Percentiles rank a stretch among this genome's conserved stretches.
Conservation (phyloP, 1,284 basidiomycete genomes). For the Naganishia liquefaciens region DNA sequence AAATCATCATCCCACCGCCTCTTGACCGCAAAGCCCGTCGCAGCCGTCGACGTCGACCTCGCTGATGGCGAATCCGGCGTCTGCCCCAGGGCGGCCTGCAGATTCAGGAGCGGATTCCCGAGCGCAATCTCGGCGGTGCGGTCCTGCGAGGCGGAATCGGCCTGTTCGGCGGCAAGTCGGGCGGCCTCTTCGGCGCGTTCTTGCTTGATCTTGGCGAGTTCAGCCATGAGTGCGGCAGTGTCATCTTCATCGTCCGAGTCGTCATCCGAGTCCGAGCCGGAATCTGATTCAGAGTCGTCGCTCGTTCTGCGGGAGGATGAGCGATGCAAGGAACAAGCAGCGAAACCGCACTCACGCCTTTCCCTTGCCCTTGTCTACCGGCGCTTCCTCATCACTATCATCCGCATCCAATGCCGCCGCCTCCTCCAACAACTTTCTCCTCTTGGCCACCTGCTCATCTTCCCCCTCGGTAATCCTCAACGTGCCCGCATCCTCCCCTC, state of each 20-base stretch:
- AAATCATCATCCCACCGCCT: slow-evolving; percentile 93
- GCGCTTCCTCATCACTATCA: slow-evolving; percentile 64
- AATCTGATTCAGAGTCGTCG: slow-evolving; percentile 4
- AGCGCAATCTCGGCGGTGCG: slow-evolving; percentile 80
- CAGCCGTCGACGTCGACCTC: slow-evolving; percentile 60
- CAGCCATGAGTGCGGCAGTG: slow-evolving; percentile 84
- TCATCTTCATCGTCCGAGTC: slow-evolving; percentile 80
- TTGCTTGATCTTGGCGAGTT: slow-evolving; percentile 91
- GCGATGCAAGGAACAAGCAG: not conserved
- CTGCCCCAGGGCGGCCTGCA: slow-evolving; percentile 80
- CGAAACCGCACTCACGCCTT: slow-evolving; percentile 37
- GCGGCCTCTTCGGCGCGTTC: slow-evolving; percentile 91
- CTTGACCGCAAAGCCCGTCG: slow-evolving; percentile 74
- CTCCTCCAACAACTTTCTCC: slow-evolving; percentile 77
- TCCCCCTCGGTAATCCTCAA: slow-evolving; percentile 56
- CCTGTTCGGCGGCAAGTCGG: slow-evolving; percentile 55
- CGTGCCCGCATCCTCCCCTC: slow-evolving; percentile 36
- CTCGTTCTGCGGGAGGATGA: not conserved
- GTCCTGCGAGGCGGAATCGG: slow-evolving; percentile 57
- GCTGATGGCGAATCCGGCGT: slow-evolving; percentile 64
- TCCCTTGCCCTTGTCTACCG: slow-evolving; percentile 49
- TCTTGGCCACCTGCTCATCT: slow-evolving; percentile 70
- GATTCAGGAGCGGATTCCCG: slow-evolving; percentile 80
- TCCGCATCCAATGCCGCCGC: slow-evolving; percentile 82
- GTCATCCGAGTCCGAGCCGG: slow-evolving; percentile 55